Evolutionary conservation across 2,329 filamentous ascomycete species (phyloP), one percentile per base, ranked within the genome.

Genomic region (Trichoderma atrobrunneum): DNA sequence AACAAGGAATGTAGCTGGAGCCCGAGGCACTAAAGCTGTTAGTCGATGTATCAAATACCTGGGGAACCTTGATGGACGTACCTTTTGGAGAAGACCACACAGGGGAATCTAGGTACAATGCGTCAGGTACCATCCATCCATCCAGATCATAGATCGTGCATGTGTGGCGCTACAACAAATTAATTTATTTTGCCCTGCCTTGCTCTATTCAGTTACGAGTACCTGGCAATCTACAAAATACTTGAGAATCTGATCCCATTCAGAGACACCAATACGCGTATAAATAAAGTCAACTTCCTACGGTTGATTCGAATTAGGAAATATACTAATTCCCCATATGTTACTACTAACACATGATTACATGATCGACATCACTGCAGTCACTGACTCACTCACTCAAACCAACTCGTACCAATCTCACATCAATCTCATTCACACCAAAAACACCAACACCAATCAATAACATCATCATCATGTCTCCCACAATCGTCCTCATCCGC

Each of bases 401-500:
- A 43, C 18, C 36, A 16, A 7, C n/a, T 21, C 1, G 11, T 21
- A 16, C 43, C 43, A 21, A 21, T 1, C 5, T 51, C 43, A 21
- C 21, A 56, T 62, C 18, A 16, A n/a, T 43, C 39, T 51, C 26
- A 30, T n/a, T 66, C 48, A 57, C 21, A 32, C 32, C 24, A 59
- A 12, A 59, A 5, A 6, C 51, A 39, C 16, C 32, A 43, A 43
- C 21, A 26, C 26, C 26, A 5, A 62, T 18, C 32, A 62, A 8
- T 16, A 60, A 5, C 34, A 26, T 6, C 60, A 14, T 11, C 36
- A 36, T 18, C 32, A 89, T 89, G 87, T 78, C 87, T 66, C 87
- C 87, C 1, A 87, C 84, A 0, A 77, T 98, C 73, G 92, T 98
- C 76, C 86, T 98, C 78, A 91, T 98, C 78, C 92, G 95, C 76